Percentiles rank a stretch among this genome's conserved stretches.
phyloP scores from a whole-genome alignment of 169 alveolate species.

The Plasmodium sp. region DNA sequence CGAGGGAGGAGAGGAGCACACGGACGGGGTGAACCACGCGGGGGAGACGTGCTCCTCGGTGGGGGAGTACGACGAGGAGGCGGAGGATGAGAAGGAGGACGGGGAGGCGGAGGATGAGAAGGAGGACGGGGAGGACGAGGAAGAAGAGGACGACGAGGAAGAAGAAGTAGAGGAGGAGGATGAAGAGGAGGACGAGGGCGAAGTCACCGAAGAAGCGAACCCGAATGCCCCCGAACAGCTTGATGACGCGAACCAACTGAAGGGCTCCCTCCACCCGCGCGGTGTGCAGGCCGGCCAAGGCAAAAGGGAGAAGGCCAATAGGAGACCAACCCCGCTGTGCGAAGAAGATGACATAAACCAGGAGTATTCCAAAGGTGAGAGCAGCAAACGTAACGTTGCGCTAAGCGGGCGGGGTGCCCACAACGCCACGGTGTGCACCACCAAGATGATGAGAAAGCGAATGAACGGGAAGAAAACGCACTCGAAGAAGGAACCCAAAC shows the following conservation, averaged over 20 bases:
- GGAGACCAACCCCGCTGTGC: neutral
- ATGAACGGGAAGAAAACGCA: conserved; percentile 58
- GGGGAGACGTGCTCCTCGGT: neutral
- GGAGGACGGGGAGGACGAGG: conserved; percentile 2
- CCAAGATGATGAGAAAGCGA: neutral
- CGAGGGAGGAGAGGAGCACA: neutral
- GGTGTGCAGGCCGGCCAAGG: neutral
- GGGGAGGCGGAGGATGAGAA: conserved; percentile 1
- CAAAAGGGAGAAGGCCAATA: neutral
- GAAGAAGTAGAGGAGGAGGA: conserved; percentile 26
- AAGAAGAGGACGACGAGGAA: neutral
- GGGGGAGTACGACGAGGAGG: conserved; percentile 38
- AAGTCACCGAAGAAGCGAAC: neutral
- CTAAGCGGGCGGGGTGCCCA: conserved; percentile 4
- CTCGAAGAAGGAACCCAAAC: conserved; percentile 43
- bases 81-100: neutral
- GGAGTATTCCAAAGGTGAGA: neutral
- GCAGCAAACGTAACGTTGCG: neutral
- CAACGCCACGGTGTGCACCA: conserved; percentile 13
- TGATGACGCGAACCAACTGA: neutral
- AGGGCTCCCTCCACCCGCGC: neutral
- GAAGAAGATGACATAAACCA: neutral
- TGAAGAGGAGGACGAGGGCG: conserved; percentile 3
- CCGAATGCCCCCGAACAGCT: neutral
- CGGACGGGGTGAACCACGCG: neutral